Percentiles rank a stretch among this genome's conserved stretches.
Conservation (phyloP, 1,139 yeast genomes). For the Protomyces pachydermus region DNA sequence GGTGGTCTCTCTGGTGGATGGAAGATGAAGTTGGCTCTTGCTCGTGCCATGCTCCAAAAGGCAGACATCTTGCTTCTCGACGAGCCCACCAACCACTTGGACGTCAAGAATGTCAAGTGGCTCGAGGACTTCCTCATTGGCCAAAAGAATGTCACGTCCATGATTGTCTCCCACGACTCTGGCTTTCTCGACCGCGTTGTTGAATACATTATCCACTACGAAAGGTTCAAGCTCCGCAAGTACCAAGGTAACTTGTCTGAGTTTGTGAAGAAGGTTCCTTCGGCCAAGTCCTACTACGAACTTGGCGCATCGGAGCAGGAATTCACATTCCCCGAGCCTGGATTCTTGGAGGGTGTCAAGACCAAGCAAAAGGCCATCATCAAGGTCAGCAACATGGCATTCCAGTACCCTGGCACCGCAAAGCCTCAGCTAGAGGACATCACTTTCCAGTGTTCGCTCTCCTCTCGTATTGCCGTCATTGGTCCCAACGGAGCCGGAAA, state of each 20-base stretch:
- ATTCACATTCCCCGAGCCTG: conserved; percentile 99
- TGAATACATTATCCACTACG: conserved; percentile 95
- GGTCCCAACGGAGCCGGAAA: conserved; percentile 99
- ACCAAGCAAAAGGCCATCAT: conserved; percentile 95
- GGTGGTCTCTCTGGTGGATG: conserved; percentile 99
- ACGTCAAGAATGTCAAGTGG: conserved; percentile 98
- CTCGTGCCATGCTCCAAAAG: conserved; percentile 97
- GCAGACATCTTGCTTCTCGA: conserved; percentile 97
- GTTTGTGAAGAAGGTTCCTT: conserved; percentile 87
- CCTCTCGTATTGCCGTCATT: conserved; percentile 98
- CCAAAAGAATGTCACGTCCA: conserved; percentile 81
- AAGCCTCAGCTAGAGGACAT: conserved; percentile 77
- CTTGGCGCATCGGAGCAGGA: conserved; percentile 86
- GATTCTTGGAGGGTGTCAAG: conserved; percentile 91
- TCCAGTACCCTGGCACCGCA: conserved; percentile 80
- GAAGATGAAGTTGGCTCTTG: conserved; percentile 99
- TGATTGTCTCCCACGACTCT: conserved; percentile 96
- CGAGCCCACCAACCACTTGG: conserved; percentile 99
- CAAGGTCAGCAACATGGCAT: conserved; percentile 77
- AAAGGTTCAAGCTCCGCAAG: conserved; percentile 87
- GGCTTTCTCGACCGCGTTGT: conserved; percentile 94
- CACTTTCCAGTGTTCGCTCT: conserved; percentile 79
- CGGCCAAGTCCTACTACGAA: conserved; percentile 95
- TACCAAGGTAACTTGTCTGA: conserved; percentile 94
- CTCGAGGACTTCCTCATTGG: conserved; percentile 84